Evolutionary conservation across 1,284 basidiomycete species (phyloP).

Genomic region (Meira miltonrushii): DNA sequence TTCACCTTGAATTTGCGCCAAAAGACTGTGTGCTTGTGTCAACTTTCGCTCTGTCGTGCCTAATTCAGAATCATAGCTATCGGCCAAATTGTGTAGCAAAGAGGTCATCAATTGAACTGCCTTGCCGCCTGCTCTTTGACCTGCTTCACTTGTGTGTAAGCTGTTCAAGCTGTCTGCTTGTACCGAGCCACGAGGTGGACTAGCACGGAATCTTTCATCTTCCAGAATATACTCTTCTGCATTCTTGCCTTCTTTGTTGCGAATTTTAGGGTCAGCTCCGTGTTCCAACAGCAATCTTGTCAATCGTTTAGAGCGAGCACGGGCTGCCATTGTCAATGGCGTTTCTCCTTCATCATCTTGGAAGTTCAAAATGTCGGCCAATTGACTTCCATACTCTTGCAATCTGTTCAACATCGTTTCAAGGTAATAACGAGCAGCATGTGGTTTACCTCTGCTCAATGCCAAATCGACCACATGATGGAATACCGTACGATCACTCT

Average conservation of each 20-base stretch:
- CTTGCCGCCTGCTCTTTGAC: slow-evolving; percentile 75
- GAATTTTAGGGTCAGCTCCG: slow-evolving; percentile 91
- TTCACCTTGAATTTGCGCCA: slow-evolving; percentile 83
- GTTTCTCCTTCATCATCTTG: slow-evolving; percentile 99
- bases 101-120: slow-evolving; percentile 71
- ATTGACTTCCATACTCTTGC: slow-evolving; percentile 89
- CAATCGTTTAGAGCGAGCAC: slow-evolving; percentile 91
- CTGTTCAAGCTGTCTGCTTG: slow-evolving; percentile 12
- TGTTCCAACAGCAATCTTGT: slow-evolving; percentile 94
- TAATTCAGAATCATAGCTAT: slow-evolving; percentile 89
- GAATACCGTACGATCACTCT: slow-evolving; percentile 94
- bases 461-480: slow-evolving; percentile 99
- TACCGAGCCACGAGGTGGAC: slow-evolving; percentile 57
- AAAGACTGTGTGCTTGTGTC: slow-evolving; percentile 78
- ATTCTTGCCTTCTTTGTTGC: slow-evolving; percentile 91
- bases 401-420: slow-evolving; percentile 86
- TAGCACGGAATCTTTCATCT: slow-evolving; percentile 92
- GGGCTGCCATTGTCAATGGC: slow-evolving; percentile 89
- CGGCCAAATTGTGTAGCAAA: slow-evolving; percentile 81
- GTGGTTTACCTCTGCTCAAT: slow-evolving; percentile 93
- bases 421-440: slow-evolving; percentile 98
- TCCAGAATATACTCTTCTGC: slow-evolving; percentile 99
- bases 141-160: slow-evolving; percentile 79
- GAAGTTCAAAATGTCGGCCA: slow-evolving; percentile 98
- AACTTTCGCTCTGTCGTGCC: slow-evolving; percentile 86